phyloP scores from a whole-genome alignment of 2,329 filamentous ascomycete species.

The Colletotrichum ledebouriae region DNA sequence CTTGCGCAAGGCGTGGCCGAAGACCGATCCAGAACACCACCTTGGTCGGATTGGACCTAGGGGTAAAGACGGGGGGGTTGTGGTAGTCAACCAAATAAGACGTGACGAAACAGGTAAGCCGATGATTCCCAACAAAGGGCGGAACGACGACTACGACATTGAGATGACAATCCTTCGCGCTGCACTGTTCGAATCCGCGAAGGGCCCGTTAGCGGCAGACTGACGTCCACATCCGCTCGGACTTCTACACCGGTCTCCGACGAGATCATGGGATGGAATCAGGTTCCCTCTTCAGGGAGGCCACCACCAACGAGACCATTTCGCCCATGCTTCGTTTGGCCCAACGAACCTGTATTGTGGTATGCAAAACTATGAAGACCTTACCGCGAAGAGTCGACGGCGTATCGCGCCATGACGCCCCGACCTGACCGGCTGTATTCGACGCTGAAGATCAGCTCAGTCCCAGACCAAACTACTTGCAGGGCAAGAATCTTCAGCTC shows the following conservation, averaged over 20 bases:
- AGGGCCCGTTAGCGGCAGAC: not conserved
- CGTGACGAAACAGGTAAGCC: not conserved
- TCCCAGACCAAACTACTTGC: not conserved
- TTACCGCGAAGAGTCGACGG: not conserved
- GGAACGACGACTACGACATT: not conserved
- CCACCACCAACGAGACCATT: not conserved
- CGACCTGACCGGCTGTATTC: not conserved
- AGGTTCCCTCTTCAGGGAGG: not conserved
- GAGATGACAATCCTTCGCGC: conserved; percentile 1
- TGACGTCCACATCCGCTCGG: not conserved
- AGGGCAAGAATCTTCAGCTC: not conserved
- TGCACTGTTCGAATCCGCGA: not conserved
- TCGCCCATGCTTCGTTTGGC: too few species aligned
- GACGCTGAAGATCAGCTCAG: not conserved
- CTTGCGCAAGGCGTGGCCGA: not conserved
- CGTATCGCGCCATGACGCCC: not conserved
- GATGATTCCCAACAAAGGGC: conserved; percentile 5
- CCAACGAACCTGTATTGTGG: not conserved
- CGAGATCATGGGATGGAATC: conserved; percentile 1
- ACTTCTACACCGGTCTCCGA: not conserved
- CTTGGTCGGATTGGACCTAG: conserved; percentile 17
- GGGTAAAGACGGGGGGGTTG: conserved; percentile 2
- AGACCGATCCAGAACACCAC: conserved; percentile 14
- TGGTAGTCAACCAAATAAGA: conserved; percentile 9
- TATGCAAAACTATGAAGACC: not conserved